These are phyloP conservation scores for Brettanomyces nanus DNA, from an alignment of 805 yeast genomes.

Conservation along the genomic window DNA sequence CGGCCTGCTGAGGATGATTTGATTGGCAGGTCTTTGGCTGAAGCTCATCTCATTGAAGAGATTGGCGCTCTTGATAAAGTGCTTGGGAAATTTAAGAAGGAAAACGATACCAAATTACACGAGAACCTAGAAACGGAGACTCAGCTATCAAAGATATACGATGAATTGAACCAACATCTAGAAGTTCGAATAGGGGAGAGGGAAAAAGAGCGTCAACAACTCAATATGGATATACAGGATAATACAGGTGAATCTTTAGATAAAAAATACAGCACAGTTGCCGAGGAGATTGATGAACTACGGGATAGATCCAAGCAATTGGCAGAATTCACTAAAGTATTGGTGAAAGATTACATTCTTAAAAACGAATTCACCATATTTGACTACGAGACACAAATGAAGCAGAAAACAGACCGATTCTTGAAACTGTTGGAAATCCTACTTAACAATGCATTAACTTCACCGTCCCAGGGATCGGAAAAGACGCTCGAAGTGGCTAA, in stretches of 20 bases:
- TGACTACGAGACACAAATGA: slow-evolving; percentile 12
- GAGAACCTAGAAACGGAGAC: neutral
- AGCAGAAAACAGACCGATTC: slow-evolving; percentile 15
- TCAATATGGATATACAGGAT: neutral
- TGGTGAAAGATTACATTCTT: slow-evolving; percentile 23
- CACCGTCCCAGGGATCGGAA: slow-evolving; percentile 6
- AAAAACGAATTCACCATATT: slow-evolving; percentile 19
- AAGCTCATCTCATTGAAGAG: slow-evolving; percentile 10
- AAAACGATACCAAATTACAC: neutral
- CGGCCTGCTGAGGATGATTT: slow-evolving; percentile 23
- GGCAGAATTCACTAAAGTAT: slow-evolving; percentile 16
- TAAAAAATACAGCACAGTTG: neutral
- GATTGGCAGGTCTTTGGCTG: slow-evolving; percentile 20
- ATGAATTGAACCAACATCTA: neutral
- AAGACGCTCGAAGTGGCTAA: slow-evolving; percentile 19
- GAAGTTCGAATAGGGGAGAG: neutral
- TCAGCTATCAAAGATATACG: neutral
- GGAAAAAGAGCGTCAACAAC: neutral
- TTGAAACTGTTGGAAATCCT: slow-evolving; percentile 24
- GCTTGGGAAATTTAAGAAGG: neutral
- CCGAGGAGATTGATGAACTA: slow-evolving; percentile 7
- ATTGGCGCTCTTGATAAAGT: slow-evolving; percentile 6
- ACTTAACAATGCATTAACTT: slow-evolving; percentile 22
- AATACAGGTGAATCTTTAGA: neutral
- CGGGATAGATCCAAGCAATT: slow-evolving; percentile 16